phyloP scores from a whole-genome alignment of 306 rosid genomes.

The Dryas octopetala region DNA sequence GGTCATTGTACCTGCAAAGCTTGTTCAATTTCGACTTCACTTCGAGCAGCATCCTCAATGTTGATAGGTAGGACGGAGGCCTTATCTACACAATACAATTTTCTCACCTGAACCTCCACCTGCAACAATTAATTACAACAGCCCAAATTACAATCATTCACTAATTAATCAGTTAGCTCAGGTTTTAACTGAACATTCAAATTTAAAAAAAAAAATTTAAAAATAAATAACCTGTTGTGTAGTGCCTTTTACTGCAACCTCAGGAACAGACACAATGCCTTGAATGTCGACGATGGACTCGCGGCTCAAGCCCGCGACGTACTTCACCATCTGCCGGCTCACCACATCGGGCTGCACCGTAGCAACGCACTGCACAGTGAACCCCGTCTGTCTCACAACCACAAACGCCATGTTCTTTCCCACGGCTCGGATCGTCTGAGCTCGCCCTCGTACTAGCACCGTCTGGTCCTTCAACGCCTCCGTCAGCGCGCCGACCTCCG shows the following conservation, averaged over 20 bases:
- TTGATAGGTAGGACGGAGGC: slow-evolving; percentile 72
- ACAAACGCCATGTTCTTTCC: slow-evolving; percentile 89
- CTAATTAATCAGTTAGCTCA: not conserved
- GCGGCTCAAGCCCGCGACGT: slow-evolving; percentile 61
- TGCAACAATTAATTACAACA: slow-evolving; percentile 26
- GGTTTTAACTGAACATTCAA: too few species aligned
- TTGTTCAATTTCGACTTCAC: slow-evolving; percentile 72
- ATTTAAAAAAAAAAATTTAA: not conserved
- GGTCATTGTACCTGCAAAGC: slow-evolving; percentile 54
- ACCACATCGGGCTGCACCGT: slow-evolving; percentile 60
- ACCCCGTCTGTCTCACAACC: slow-evolving; percentile 69
- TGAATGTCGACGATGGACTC: slow-evolving; percentile 78
- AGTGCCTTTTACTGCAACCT: slow-evolving; percentile 61
- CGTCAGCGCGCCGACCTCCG: slow-evolving; percentile 43
- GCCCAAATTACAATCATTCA: not conserved
- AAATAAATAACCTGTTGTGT: slow-evolving; percentile 58
- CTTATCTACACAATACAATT: slow-evolving; percentile 60
- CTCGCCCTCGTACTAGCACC: slow-evolving; percentile 68
- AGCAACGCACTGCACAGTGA: slow-evolving; percentile 78
- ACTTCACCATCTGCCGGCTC: slow-evolving; percentile 89
- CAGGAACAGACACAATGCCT: slow-evolving; percentile 72
- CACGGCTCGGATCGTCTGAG: slow-evolving; percentile 80
- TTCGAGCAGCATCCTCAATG: slow-evolving; percentile 88
- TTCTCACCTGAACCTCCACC: slow-evolving; percentile 91
- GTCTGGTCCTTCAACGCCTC: slow-evolving; percentile 31